Conservation (phyloP, 1,284 basidiomycete species). For the Tilletia walkeri region DNA sequence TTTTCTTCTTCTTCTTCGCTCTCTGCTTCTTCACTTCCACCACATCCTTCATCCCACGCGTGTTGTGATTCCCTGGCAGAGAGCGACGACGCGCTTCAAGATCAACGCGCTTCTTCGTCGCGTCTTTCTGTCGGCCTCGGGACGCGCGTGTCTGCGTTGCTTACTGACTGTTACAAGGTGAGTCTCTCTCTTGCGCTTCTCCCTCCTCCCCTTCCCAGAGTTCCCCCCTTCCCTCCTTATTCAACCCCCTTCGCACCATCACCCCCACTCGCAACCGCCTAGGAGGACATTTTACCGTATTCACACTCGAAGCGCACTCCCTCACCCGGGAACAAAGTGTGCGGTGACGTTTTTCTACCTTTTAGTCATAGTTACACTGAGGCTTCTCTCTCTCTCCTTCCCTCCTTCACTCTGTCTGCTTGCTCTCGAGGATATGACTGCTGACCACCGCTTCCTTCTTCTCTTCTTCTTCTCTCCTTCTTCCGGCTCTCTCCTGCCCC, state of each 20-base stretch:
- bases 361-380: constrained; percentile 19
- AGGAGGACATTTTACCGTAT: constrained; percentile 14
- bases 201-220: neutral
- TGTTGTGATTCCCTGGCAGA: no score
- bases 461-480: neutral
- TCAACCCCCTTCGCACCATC: neutral
- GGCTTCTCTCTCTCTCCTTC: neutral
- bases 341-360: neutral
- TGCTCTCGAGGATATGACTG: neutral
- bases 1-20: neutral
- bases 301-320: neutral
- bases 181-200: neutral
- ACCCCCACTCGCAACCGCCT: neutral
- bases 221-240: no score
- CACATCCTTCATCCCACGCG: neutral
- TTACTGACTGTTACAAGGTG: neutral
- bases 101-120: neutral
- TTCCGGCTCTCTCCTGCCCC: neutral
- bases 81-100: neutral
- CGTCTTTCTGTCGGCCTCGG: neutral
- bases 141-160: no score
- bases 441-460: neutral
- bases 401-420: neutral
- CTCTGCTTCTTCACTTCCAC: neutral
- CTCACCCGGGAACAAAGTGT: neutral